Conservation (phyloP, 495 filamentous ascomycete genomes). For the Talaromyces proteolyticus region DNA sequence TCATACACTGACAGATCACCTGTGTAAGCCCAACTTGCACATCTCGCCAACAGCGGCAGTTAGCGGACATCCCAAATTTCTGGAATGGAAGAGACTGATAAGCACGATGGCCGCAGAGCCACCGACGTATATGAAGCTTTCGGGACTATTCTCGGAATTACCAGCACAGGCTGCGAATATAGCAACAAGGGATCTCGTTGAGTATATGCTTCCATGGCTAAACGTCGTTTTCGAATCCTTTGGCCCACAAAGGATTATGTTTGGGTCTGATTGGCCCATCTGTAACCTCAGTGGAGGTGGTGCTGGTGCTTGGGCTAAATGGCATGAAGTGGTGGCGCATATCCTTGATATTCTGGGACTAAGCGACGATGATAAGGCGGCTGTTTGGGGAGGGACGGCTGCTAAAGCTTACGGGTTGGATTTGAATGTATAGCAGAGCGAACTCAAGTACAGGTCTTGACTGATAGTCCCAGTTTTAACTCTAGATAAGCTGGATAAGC, state of each 20-base stretch:
- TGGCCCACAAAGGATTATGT: slow-evolving; percentile 69
- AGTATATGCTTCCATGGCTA: slow-evolving; percentile 55
- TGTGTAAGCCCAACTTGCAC: slow-evolving; percentile 76
- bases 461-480: too few relatives aligned
- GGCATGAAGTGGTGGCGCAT: slow-evolving; percentile 40
- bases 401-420: slow-evolving; percentile 50
- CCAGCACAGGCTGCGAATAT: slow-evolving; percentile 22
- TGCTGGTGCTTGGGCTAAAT: slow-evolving; percentile 43
- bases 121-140: slow-evolving; percentile 81
- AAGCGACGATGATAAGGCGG: slow-evolving; percentile 48
- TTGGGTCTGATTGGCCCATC: slow-evolving; percentile 86
- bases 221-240: slow-evolving; percentile 62
- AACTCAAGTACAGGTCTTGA: too few relatives aligned
- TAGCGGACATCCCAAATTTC: slow-evolving; percentile 50
- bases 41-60: slow-evolving; percentile 28
- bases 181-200: slow-evolving; percentile 28
- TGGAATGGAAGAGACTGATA: slow-evolving; percentile 39
- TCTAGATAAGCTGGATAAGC: too few relatives aligned
- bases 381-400: slow-evolving; percentile 67
- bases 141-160: slow-evolving; percentile 74
- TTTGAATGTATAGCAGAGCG: too few relatives aligned
- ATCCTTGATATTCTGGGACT: slow-evolving; percentile 54
- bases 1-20: slow-evolving; percentile 77
- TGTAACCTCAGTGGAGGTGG: slow-evolving; percentile 60
- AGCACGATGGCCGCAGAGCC: slow-evolving; percentile 46